Evolutionary conservation across 2,329 filamentous ascomycete species (phyloP), one percentile per base, ranked within the genome.

Genomic region (Penicillium sp.): DNA sequence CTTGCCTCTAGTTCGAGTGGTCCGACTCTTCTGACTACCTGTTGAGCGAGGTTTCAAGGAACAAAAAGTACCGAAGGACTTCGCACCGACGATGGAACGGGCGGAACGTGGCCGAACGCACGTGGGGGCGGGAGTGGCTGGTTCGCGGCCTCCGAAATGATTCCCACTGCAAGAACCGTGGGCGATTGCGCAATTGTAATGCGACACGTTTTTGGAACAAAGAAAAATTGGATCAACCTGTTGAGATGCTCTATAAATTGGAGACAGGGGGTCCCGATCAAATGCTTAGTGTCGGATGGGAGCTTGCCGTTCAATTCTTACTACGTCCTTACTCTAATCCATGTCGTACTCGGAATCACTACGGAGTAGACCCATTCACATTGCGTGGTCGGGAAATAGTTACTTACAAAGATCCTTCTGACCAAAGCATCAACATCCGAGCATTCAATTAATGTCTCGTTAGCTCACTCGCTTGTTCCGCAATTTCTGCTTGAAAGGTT

Each of bases 11-110:
- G 26, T 22, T 19, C 33, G n/a, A 19, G 38, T 19, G 7, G 11
- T 22, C 46, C 30, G 46, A 56, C 13, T 14, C n/a, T 28, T 52
- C 33, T 26, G 11, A 30, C 5, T 8, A n/a, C 30, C 14, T 48
- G 6, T 16, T 22, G 16, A n/a, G 6, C 4, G n/a, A 37, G 14
- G 11, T n/a, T 25, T 16, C 7, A 10, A 30, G 45, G 13, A 10
- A 10, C 2, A 19, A 55, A 56, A 51, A 55, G 13, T 28, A 46
- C 55, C 33, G 19, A 35, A 58, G 63, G 61, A 65, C 63, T 65
- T 65, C 61, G 58, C 61, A 62, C 59, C 63, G 63, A 62, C 48
- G 53, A 52, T 42, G 62, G 64, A 25, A 40, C 58, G 46, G 46
- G 37, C n/a, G 38, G 59, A 8, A 13, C 16, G 38, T 45, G 19